These are phyloP conservation scores for Aureobasidium sp. DNA, from an alignment of 2,329 filamentous ascomycete genomes.

Conservation along the genomic window DNA sequence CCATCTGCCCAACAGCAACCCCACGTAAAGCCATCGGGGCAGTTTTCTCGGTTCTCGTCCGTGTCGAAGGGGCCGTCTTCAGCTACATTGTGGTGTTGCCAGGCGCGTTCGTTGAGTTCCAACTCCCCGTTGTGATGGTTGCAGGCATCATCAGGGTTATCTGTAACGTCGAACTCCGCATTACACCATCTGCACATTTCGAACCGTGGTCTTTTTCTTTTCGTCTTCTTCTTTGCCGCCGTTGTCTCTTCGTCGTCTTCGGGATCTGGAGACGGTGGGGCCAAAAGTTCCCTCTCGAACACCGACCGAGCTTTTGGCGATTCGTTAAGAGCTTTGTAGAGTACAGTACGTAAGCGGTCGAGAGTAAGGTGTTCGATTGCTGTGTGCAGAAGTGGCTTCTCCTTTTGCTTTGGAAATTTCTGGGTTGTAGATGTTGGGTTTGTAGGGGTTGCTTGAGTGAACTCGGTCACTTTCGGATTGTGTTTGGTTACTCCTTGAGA, in stretches of 20 bases:
- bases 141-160: neutral
- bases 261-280: neutral
- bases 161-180: neutral
- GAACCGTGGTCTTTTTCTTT: neutral
- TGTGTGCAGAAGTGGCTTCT: neutral
- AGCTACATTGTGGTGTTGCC: neutral
- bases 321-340: neutral
- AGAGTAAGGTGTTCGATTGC: neutral
- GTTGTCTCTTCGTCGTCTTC: neutral
- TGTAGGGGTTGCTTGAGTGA: neutral
- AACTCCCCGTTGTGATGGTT: neutral
- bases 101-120: neutral
- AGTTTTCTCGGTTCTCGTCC: neutral
- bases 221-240: neutral
- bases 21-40: neutral
- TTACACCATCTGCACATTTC: neutral
- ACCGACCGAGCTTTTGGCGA: neutral
- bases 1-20: neutral
- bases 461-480: neutral
- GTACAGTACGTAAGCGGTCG: neutral
- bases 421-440: neutral
- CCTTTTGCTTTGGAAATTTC: neutral
- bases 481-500: neutral
- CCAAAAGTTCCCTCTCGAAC: neutral
- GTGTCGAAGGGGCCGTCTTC: neutral